Evolutionary conservation across 352 stramenopile species (phyloP).

Genomic region (Globisporangium echinulatum): DNA sequence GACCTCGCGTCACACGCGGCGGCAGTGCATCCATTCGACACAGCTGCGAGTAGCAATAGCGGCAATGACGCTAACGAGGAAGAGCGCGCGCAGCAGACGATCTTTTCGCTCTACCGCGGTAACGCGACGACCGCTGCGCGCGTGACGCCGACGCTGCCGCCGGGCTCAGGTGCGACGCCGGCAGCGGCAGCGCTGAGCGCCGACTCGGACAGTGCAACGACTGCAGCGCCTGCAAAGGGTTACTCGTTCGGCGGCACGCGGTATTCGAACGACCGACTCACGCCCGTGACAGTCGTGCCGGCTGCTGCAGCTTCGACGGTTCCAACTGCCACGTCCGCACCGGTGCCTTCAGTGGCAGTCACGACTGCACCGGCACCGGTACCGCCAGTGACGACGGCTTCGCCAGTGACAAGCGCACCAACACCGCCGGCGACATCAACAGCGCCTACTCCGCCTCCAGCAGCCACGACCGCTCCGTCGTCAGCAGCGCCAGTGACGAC

Average conservation of each 20-base stretch:
- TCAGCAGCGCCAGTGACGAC: too few relatives aligned
- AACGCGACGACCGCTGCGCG: conserved; percentile 4
- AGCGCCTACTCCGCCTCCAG: too few relatives aligned
- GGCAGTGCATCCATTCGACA: conserved; percentile 4
- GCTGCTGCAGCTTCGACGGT: too few relatives aligned
- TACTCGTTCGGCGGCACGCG: conserved; percentile 9
- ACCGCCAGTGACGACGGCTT: too few relatives aligned
- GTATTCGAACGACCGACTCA: conserved; percentile 9
- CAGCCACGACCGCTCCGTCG: too few relatives aligned
- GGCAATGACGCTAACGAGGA: conserved; percentile 5
- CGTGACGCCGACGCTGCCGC: conserved; percentile 5
- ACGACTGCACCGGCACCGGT: too few relatives aligned
- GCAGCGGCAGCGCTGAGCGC: neutral
- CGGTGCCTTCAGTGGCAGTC: too few relatives aligned
- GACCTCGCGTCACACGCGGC: neutral
- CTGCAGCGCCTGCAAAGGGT: neutral
- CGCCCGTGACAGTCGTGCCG: neutral
- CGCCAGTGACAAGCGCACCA: too few relatives aligned
- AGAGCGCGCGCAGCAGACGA: conserved; percentile 6
- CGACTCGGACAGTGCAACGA: conserved; percentile 2
- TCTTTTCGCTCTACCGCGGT: conserved; percentile 9
- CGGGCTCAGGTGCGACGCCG: neutral
- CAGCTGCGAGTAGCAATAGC: neutral
- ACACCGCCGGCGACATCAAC: too few relatives aligned
- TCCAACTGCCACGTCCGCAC: too few relatives aligned